Conservation (phyloP, 2,329 filamentous ascomycete genomes). For the Pestalotiopsis sp. region DNA sequence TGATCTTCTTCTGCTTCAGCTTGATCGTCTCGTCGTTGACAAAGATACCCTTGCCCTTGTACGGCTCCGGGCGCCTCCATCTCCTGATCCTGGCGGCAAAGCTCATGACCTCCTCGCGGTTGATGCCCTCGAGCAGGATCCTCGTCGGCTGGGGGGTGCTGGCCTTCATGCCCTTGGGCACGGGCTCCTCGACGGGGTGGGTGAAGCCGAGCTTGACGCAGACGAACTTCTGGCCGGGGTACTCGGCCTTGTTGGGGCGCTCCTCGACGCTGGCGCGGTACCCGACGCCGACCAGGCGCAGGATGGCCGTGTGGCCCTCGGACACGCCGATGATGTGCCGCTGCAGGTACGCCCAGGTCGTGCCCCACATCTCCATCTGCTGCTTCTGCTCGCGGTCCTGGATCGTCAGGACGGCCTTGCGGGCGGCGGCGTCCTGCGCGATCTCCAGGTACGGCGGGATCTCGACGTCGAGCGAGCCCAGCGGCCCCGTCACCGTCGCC, state of each 20-base stretch:
- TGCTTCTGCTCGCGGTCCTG: constrained; percentile 68
- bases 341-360: constrained; percentile 84
- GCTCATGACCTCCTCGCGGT: constrained; percentile 85
- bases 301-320: constrained; percentile 92
- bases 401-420: constrained; percentile 71
- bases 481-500: constrained; percentile 78
- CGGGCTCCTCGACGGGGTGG: constrained; percentile 87
- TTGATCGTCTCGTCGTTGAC: constrained; percentile 97
- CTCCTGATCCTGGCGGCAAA: constrained; percentile 87
- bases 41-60: constrained; percentile 99
- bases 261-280: constrained; percentile 89
- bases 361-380: constrained; percentile 95
- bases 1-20: constrained; percentile 97
- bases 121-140: constrained; percentile 83
- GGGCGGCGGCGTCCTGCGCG: constrained; percentile 63
- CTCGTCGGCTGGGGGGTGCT: constrained; percentile 89
- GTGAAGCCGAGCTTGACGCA: constrained; percentile 95
- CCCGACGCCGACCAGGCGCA: constrained; percentile 91
- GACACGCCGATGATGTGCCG: constrained; percentile 93
- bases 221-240: constrained; percentile 83
- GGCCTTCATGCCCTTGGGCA: constrained; percentile 82
- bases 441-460: constrained; percentile 81
- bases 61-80: constrained; percentile 93
- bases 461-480: constrained; percentile 76
- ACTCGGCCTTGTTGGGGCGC: constrained; percentile 72